Evolutionary conservation across 2,329 filamentous ascomycete species (phyloP).

Genomic region (Apiospora rasikravindrae): DNA sequence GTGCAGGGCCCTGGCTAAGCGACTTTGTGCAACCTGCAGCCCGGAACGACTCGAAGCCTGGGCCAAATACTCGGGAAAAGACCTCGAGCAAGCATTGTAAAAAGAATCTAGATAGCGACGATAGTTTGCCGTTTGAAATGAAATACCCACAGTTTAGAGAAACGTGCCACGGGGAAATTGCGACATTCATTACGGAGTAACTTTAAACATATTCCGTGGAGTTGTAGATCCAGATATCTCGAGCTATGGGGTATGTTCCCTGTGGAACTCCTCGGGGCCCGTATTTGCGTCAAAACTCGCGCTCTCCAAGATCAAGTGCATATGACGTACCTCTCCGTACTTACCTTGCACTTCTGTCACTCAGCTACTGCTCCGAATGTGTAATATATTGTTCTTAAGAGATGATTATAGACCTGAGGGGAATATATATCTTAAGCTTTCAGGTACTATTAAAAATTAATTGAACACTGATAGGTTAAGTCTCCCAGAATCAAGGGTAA

Average conservation of each 20-base stretch:
- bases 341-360: no score
- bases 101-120: background rate
- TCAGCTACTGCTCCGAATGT: no score
- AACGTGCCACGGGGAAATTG: background rate
- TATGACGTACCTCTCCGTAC: no score
- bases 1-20: conserved; percentile 34
- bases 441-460: no score
- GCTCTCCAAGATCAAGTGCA: background rate
- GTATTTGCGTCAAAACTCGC: background rate
- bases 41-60: conserved; percentile 38
- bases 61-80: conserved; percentile 21
- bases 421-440: no score
- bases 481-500: no score
- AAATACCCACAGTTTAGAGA: conserved; percentile 9
- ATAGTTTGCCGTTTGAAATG: background rate
- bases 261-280: background rate
- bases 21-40: conserved; percentile 39
- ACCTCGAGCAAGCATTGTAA: background rate
- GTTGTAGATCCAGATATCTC: background rate
- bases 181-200: background rate
- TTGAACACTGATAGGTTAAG: no score
- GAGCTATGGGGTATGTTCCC: background rate
- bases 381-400: background rate
- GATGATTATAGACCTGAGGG: no score
- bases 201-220: background rate